phyloP scores from a whole-genome alignment of 345 rosid genomes.

The Rhodamnia rubescens region DNA sequence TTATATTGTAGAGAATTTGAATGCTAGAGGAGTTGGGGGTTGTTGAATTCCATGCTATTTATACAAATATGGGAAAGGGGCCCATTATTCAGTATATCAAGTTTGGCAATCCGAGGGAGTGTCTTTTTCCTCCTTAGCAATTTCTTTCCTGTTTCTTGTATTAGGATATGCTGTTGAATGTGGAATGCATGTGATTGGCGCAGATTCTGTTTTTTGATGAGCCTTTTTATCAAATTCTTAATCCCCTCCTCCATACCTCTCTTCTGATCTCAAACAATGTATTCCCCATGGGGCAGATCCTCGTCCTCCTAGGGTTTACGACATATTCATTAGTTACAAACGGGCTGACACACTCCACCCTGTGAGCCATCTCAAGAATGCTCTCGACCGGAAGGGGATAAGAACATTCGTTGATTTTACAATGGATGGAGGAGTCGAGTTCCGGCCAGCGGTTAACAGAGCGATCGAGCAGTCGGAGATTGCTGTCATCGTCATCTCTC shows the following conservation, averaged over 20 bases:
- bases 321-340: not conserved
- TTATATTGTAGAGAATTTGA: too few relatives aligned
- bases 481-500: not conserved
- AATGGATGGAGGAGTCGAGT: not conserved
- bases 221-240: not conserved
- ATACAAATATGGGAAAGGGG: too few relatives aligned
- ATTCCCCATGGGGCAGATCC: not conserved
- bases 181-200: too few relatives aligned
- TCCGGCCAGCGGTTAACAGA: not conserved
- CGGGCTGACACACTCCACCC: not conserved
- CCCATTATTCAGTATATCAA: too few relatives aligned
- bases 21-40: too few relatives aligned
- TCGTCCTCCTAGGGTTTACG: not conserved
- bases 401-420: not conserved
- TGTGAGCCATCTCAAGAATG: not conserved
- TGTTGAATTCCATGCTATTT: too few relatives aligned
- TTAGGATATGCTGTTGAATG: too few relatives aligned
- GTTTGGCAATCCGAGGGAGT: too few relatives aligned
- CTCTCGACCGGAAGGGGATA: not conserved
- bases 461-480: not conserved
- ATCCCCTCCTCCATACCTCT: not conserved
- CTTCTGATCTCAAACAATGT: not conserved
- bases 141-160: too few relatives aligned
- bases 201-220: not conserved
- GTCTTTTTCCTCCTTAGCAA: too few relatives aligned